Evolutionary conservation across 2,329 filamentous ascomycete species (phyloP).

Genomic region (Pseudopithomyces chartarum): DNA sequence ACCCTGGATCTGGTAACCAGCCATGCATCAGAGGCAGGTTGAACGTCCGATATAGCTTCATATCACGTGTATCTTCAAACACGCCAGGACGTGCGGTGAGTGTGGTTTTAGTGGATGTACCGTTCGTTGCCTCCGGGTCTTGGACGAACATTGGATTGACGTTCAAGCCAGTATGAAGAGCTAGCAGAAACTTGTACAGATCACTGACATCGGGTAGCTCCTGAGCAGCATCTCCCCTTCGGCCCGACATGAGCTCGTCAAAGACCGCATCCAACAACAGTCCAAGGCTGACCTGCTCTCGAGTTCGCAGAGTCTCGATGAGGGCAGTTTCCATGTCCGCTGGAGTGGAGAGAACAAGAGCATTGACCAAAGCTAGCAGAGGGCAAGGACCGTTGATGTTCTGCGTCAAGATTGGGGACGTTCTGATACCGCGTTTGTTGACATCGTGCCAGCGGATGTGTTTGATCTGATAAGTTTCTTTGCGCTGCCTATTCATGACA

Average conservation of each 20-base stretch:
- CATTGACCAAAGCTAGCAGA: constrained; percentile 89
- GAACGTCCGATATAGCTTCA: constrained; percentile 90
- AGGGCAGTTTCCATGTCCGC: constrained; percentile 70
- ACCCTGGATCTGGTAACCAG: constrained; percentile 76
- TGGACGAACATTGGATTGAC: constrained; percentile 90
- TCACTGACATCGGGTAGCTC: constrained; percentile 85
- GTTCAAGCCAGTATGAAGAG: constrained; percentile 95
- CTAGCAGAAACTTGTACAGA: constrained; percentile 83
- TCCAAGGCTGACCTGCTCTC: constrained; percentile 87
- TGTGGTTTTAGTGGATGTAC: constrained; percentile 40
- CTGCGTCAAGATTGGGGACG: constrained; percentile 88
- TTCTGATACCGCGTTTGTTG: constrained; percentile 64
- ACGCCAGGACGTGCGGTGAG: constrained; percentile 64
- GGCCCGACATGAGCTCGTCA: constrained; percentile 85
- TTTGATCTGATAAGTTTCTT: constrained; percentile 91
- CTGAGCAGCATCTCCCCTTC: constrained; percentile 66
- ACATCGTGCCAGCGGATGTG: constrained; percentile 84
- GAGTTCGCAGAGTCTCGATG: constrained; percentile 74
- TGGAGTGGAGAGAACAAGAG: constrained; percentile 81
- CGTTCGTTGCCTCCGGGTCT: constrained; percentile 45
- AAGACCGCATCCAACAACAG: constrained; percentile 87
- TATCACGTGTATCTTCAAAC: constrained; percentile 86
- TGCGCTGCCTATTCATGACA: constrained; percentile 52
- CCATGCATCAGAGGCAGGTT: constrained; percentile 88
- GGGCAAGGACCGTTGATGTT: constrained; percentile 96